phyloP scores from a whole-genome alignment of 345 rosid species.

The Iberis pinnata region DNA sequence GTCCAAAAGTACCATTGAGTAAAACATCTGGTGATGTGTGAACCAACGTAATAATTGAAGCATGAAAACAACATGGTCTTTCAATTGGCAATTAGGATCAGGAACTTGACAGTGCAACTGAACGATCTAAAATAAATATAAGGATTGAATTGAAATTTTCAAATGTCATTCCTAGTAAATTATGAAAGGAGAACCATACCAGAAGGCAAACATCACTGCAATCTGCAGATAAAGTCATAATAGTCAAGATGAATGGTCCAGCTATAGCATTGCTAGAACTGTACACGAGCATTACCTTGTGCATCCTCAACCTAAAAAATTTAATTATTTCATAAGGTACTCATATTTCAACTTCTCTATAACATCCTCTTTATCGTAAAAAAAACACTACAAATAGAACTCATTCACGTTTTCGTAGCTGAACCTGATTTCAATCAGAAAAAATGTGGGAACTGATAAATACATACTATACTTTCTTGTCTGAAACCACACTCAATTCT shows the following conservation, averaged over 20 bases:
- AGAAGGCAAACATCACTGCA: constrained; percentile 83
- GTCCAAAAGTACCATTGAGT: constrained; percentile 90
- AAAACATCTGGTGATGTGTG: constrained; percentile 85
- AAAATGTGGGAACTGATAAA: neutral
- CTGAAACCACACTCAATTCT: constrained; percentile 3
- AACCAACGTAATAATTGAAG: constrained; percentile 76
- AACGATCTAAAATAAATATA: constrained; percentile 1
- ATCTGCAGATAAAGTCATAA: constrained; percentile 81
- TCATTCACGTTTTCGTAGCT: constrained; percentile 4
- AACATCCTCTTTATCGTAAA: neutral
- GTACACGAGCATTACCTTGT: constrained; percentile 88
- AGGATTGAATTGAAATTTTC: neutral
- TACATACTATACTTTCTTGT: neutral
- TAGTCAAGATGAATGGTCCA: constrained; percentile 83
- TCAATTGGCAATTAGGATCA: no score
- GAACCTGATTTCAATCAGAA: constrained; percentile 1
- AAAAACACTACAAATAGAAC: neutral
- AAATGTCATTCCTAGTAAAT: neutral
- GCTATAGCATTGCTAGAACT: constrained; percentile 91
- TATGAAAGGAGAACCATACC: constrained; percentile 41
- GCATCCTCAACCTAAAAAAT: constrained; percentile 87
- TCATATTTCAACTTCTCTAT: neutral
- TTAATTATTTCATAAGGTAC: neutral
- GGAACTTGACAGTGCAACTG: no score
- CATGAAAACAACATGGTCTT: constrained; percentile 13